These are phyloP conservation scores for Nosema bombycis DNA, from an alignment of 371 early-diverging fungal genomes.

Conservation along the genomic window DNA sequence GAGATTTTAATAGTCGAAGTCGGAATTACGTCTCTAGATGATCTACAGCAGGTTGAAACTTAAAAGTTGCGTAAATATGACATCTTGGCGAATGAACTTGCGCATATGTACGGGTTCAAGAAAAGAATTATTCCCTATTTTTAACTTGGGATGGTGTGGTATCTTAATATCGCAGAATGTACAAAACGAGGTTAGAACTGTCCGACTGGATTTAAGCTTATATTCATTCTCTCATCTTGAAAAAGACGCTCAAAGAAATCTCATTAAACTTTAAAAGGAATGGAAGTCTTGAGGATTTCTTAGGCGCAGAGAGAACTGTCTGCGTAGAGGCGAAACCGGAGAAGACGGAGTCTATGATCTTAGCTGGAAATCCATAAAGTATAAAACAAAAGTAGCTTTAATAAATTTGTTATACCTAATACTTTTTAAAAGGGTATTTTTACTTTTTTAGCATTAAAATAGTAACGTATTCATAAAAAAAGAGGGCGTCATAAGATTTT, in stretches of 20 bases:
- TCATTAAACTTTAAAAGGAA: neutral
- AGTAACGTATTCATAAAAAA: no score
- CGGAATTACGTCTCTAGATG: conserved; percentile 4
- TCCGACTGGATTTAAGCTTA: neutral
- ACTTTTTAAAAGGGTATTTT: no score
- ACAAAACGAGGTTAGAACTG: neutral
- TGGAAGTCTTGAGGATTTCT: neutral
- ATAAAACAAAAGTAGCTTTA: no score
- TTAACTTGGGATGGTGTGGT: conserved; percentile 39
- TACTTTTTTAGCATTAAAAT: no score
- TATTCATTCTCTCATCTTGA: neutral
- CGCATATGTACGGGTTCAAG: neutral
- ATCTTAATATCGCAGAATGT: conserved; percentile 19
- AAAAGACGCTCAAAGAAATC: neutral
- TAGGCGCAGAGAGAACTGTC: neutral
- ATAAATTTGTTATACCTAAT: no score
- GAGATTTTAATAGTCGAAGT: conserved; percentile 23
- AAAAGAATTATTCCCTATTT: conserved; percentile 16
- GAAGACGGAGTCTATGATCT: neutral
- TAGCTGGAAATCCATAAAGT: no score
- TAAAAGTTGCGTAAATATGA: conserved; percentile 28
- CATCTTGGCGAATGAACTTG: conserved; percentile 13
- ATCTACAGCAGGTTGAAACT: conserved; percentile 6
- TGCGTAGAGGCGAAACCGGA: neutral
- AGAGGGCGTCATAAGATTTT: no score